phyloP scores from a whole-genome alignment of 164 flowering plant species.

The Hamamelis virginiana region DNA sequence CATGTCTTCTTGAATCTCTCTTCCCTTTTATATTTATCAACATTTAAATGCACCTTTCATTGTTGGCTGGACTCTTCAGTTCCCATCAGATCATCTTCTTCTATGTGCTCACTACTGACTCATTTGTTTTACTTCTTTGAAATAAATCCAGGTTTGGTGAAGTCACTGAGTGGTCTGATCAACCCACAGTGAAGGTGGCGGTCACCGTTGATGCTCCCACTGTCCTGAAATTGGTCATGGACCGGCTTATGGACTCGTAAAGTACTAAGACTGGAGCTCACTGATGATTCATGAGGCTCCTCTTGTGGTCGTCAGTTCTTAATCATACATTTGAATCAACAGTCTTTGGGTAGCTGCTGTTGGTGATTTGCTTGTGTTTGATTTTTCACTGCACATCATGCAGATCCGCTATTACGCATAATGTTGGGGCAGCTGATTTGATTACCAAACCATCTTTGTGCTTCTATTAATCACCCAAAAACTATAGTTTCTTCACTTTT shows the following conservation, averaged over 20 bases:
- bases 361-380: no score
- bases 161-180: slow-evolving; percentile 68
- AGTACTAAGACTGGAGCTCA: no score
- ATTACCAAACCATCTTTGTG: no score
- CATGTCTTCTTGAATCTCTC: neutral
- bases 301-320: no score
- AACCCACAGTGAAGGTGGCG: slow-evolving; percentile 87
- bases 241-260: slow-evolving; percentile 65
- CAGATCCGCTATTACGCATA: no score
- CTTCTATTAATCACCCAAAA: no score
- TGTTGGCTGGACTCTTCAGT: neutral
- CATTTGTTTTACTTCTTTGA: neutral
- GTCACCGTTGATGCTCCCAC: slow-evolving; percentile 84
- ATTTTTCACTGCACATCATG: no score
- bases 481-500: no score
- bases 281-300: no score
- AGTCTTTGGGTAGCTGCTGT: no score
- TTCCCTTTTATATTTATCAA: neutral
- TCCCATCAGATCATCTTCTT: neutral
- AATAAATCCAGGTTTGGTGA: slow-evolving; percentile 58
- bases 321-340: no score
- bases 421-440: no score
- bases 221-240: slow-evolving; percentile 70
- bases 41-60: neutral
- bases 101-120: neutral